Evolutionary conservation across 208 protist species (phyloP), one percentile per base, ranked within the genome.

Genomic region (Naegleria fowleri): DNA sequence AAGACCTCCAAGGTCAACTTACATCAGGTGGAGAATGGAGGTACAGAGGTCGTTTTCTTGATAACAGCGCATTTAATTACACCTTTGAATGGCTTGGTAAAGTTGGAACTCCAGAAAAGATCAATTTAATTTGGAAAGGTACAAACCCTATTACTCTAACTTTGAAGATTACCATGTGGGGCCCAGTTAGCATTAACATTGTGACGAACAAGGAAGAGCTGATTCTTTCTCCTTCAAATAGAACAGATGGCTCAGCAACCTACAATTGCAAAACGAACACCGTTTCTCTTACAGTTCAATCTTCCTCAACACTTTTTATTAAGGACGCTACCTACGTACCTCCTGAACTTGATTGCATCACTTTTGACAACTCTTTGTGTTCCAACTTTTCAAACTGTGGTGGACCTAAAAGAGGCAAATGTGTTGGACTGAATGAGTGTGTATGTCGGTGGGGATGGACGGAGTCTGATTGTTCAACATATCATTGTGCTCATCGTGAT

Each of bases 371-470:
- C 83, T 87, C 83, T 0, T 13, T 55, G 13, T 55, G 83, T 87
- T 15, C 83, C 3, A 48, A 55, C 22, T 55, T 29, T 55, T 55
- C 83, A 55, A 48, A 55, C 22, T 55, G 43, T 48, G 83, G 83
- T 29, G 83, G 83, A 55, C 6, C 83, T n/a, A 67, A 67, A 29
- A 67, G 55, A 67, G 55, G 55, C 11, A 67, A 67, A 19, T 67
- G 55, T 19, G 55, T 67, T 22, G 83, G 48, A 48, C 22, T 55
- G 43, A 55, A 87, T 48, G 43, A 55, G 3, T 87, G 83, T 55
- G 43, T 55, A 29, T 87, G 83, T 55, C 11, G 48, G 22, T 87
- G 83, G 83, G 83, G 83, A 15, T 87, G 83, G 83, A 55, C 22
- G 13, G 83, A 29, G 19, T 15, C 11, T 48, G 83, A 87, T 29